A percentile compares a stretch with the other conserved stretches of the same genome.
phyloP scores from a whole-genome alignment of 1,284 basidiomycete genomes.

The Bondarzewia mesenterica region DNA sequence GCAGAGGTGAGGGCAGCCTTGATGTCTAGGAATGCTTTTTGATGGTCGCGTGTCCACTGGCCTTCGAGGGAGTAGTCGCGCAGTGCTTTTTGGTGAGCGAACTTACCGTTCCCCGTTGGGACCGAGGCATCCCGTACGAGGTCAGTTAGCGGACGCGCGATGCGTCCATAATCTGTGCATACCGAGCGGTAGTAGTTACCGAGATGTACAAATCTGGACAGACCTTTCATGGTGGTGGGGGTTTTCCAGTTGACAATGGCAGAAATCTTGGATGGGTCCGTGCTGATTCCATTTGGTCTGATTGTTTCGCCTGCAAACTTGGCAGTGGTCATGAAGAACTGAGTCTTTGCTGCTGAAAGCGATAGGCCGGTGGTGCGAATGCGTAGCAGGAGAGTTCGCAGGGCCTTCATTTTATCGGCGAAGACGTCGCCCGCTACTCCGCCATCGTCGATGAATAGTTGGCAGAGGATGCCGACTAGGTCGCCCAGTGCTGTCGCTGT shows the following conservation, averaged over 20 bases:
- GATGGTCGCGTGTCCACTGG: slow-evolving; percentile 7
- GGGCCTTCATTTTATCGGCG: background rate
- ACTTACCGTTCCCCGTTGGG: slow-evolving; percentile 3
- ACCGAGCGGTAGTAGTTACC: background rate
- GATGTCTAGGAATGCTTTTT: slow-evolving; percentile 9
- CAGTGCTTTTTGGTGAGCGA: slow-evolving; percentile 2
- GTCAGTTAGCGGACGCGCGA: slow-evolving; percentile 12
- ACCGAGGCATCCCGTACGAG: slow-evolving; percentile 5
- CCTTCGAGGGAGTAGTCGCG: slow-evolving; percentile 1
- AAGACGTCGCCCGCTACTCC: background rate
- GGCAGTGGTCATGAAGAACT: background rate
- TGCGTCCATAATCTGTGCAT: slow-evolving; percentile 9
- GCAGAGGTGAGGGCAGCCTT: slow-evolving; percentile 11
- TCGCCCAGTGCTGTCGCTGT: slow-evolving; percentile 11
- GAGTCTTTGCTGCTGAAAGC: background rate
- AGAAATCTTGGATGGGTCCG: background rate
- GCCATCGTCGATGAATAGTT: background rate
- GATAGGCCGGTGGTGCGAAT: background rate
- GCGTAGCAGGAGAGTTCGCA: background rate
- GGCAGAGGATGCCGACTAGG: background rate
- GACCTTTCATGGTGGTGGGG: background rate
- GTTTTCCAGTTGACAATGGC: background rate
- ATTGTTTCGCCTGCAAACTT: background rate
- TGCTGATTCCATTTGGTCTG: background rate
- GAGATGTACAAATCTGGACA: background rate